Conservation (phyloP, 352 stramenopile species). For the Phytophthora podocarpi region DNA sequence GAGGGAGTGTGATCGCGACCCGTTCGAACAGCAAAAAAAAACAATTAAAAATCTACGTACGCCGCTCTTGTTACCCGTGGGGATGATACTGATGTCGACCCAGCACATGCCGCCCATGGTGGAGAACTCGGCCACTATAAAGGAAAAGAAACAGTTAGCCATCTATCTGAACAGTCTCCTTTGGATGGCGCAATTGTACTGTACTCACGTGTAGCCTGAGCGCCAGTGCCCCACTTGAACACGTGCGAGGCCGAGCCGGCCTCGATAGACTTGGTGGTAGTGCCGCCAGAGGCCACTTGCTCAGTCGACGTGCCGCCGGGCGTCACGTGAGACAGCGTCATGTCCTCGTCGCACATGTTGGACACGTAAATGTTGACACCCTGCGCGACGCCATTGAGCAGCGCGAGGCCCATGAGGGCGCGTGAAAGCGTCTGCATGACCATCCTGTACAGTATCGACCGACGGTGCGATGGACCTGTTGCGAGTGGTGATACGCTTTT, state of each 20-base stretch:
- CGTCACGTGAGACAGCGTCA: constrained; percentile 51
- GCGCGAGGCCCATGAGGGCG: constrained; percentile 33
- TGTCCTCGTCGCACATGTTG: constrained; percentile 57
- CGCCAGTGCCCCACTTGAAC: constrained; percentile 54
- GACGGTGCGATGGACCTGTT: not conserved
- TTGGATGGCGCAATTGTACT: not conserved
- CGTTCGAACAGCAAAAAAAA: constrained; percentile 8
- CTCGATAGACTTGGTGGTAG: constrained; percentile 35
- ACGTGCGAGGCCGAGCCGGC: constrained; percentile 44
- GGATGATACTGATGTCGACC: constrained; percentile 83
- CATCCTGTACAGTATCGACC: too few relatives aligned
- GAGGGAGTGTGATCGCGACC: too few relatives aligned
- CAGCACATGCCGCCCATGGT: constrained; percentile 52
- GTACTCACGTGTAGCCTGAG: constrained; percentile 63
- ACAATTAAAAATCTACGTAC: constrained; percentile 43
- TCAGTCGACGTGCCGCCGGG: constrained; percentile 30
- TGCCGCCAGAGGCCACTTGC: constrained; percentile 40
- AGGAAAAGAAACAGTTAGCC: constrained; percentile 2
- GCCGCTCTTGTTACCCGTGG: constrained; percentile 60
- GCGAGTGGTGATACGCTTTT: constrained; percentile 22
- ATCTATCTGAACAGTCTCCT: not conserved
- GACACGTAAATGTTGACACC: constrained; percentile 60
- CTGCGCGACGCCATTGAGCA: constrained; percentile 32
- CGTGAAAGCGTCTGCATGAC: constrained; percentile 38
- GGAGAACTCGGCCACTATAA: constrained; percentile 71